These are phyloP conservation scores for Populus hybrid DNA, from an alignment of 441 rosid genomes.

Conservation along the genomic window DNA sequence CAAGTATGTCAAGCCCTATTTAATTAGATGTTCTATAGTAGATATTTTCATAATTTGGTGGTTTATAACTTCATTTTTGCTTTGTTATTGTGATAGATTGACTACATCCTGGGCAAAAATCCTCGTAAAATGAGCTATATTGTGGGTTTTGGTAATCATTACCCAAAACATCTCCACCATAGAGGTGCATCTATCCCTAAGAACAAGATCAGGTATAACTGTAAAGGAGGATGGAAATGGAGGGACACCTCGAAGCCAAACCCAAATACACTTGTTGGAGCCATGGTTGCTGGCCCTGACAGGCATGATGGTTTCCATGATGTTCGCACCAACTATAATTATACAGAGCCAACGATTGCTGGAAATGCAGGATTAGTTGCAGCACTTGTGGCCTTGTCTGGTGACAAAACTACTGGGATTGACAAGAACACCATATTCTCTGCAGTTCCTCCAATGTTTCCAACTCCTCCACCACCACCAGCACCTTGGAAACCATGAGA, in stretches of 20 bases:
- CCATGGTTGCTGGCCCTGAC: slow-evolving; percentile 99
- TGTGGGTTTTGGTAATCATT: slow-evolving; percentile 79
- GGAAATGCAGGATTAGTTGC: slow-evolving; percentile 94
- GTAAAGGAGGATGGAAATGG: slow-evolving; percentile 95
- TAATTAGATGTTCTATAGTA: neutral
- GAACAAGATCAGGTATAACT: slow-evolving; percentile 68
- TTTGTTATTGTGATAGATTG: slow-evolving; percentile 44
- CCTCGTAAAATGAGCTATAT: slow-evolving; percentile 91
- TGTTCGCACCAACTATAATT: slow-evolving; percentile 79
- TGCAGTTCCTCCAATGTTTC: slow-evolving; percentile 89
- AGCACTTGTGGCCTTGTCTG: slow-evolving; percentile 83
- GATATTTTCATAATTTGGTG: neutral
- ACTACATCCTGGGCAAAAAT: slow-evolving; percentile 89
- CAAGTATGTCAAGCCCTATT: slow-evolving; percentile 43
- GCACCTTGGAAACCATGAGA: slow-evolving; percentile 95
- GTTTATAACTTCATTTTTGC: slow-evolving; percentile 4
- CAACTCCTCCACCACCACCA: slow-evolving; percentile 96
- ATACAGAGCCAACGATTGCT: slow-evolving; percentile 88
- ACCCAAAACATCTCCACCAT: slow-evolving; percentile 78
- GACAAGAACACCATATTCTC: slow-evolving; percentile 93
- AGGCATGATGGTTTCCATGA: slow-evolving; percentile 77
- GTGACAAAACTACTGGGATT: slow-evolving; percentile 46
- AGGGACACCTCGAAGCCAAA: slow-evolving; percentile 63
- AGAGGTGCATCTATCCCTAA: slow-evolving; percentile 89
- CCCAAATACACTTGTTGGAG: slow-evolving; percentile 77